phyloP scores from a whole-genome alignment of 352 stramenopile species.

The Thraustochytrium striatum region DNA sequence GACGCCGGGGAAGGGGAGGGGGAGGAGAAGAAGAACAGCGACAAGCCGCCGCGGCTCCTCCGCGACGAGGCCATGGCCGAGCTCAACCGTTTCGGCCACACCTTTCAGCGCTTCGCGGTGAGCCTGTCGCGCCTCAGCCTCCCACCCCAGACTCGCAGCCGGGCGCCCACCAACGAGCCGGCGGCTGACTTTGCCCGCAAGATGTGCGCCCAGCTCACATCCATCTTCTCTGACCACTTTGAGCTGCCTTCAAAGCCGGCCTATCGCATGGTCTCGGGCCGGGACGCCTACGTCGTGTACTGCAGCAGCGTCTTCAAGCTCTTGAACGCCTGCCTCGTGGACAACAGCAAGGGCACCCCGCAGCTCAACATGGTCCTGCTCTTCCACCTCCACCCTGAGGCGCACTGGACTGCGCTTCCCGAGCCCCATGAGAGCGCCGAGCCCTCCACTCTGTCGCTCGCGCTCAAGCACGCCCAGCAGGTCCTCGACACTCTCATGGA shows the following conservation, averaged over 20 bases:
- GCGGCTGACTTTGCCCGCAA: neutral
- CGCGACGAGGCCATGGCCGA: slow-evolving; percentile 1
- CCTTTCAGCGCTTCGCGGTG: slow-evolving; percentile 3
- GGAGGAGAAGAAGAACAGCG: neutral
- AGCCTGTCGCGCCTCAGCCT: slow-evolving; percentile 27
- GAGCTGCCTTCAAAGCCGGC: neutral
- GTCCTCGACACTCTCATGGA: no score
- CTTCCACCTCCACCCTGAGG: neutral
- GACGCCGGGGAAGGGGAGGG: neutral
- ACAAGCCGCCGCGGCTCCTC: no score
- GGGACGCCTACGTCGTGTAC: slow-evolving; percentile 31
- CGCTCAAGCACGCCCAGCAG: no score
- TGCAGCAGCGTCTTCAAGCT: slow-evolving; percentile 31
- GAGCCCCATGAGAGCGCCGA: no score
- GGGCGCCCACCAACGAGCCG: no score
- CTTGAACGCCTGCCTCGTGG: neutral
- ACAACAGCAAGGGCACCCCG: neutral
- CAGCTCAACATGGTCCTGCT: slow-evolving; percentile 1
- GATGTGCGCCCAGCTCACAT: neutral
- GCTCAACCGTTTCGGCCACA: slow-evolving; percentile 7
- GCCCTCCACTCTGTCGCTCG: no score
- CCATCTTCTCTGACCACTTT: neutral
- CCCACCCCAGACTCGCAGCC: neutral
- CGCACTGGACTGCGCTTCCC: no score
- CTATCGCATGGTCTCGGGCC: neutral